phyloP scores from a whole-genome alignment of 2,329 filamentous ascomycete species.

The Clarireedia monteithiana region DNA sequence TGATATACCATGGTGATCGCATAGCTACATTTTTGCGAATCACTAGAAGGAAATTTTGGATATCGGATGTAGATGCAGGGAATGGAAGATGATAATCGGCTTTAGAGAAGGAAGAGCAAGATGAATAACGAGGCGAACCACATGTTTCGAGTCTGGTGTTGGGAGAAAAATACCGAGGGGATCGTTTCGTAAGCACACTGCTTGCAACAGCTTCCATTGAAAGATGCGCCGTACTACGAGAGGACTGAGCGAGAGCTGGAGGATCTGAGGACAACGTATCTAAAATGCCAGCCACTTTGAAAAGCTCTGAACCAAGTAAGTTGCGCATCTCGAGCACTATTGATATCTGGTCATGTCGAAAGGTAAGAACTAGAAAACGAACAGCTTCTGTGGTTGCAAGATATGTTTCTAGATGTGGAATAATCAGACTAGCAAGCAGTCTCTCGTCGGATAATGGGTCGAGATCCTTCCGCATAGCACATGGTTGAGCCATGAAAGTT shows the following conservation, averaged over 20 bases:
- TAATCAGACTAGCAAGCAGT: slow-evolving; percentile 48
- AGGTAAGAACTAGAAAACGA: slow-evolving; percentile 52
- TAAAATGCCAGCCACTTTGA: slow-evolving; percentile 53
- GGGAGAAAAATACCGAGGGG: not conserved
- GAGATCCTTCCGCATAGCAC: slow-evolving; percentile 40
- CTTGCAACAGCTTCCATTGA: slow-evolving; percentile 11
- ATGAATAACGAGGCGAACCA: not conserved
- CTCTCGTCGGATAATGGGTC: slow-evolving; percentile 46
- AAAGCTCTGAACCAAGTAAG: slow-evolving; percentile 45
- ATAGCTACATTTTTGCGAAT: slow-evolving; percentile 43
- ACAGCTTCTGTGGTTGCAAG: slow-evolving; percentile 44
- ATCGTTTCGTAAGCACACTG: not conserved
- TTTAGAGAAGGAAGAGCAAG: slow-evolving; percentile 31
- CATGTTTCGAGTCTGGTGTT: not conserved
- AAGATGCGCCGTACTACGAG: slow-evolving; percentile 12
- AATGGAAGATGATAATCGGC: slow-evolving; percentile 51
- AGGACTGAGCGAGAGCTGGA: slow-evolving; percentile 14
- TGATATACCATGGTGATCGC: slow-evolving; percentile 39
- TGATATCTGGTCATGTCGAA: slow-evolving; percentile 46
- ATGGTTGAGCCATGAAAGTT: slow-evolving; percentile 41
- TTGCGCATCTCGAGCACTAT: slow-evolving; percentile 51
- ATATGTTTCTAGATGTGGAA: slow-evolving; percentile 54
- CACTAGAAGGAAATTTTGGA: slow-evolving; percentile 44
- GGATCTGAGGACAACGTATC: slow-evolving; percentile 23
- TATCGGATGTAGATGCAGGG: slow-evolving; percentile 45